Percentiles rank a stretch among this genome's conserved stretches.
Evolutionary conservation across 257 asterid genomes (phyloP).

Genomic region (Solanum etuberosum): DNA sequence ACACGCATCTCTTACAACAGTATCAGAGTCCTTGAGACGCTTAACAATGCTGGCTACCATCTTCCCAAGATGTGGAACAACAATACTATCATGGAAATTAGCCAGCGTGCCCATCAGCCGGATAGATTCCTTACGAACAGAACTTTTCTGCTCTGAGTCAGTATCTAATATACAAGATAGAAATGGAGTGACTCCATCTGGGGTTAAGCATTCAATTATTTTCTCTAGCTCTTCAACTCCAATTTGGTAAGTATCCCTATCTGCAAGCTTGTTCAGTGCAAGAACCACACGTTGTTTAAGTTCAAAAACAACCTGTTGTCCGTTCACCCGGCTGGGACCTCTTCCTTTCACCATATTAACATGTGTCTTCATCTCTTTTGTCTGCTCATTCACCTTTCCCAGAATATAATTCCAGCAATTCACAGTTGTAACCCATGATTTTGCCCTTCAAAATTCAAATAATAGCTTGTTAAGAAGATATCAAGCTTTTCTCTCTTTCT

Average conservation of each 20-base stretch:
- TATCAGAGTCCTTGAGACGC: slow-evolving; percentile 81
- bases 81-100: slow-evolving; percentile 43
- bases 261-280: slow-evolving; percentile 83
- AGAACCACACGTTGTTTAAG: slow-evolving; percentile 69
- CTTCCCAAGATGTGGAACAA: slow-evolving; percentile 66
- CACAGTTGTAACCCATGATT: slow-evolving; percentile 2
- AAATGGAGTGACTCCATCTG: slow-evolving; percentile 63
- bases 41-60: slow-evolving; percentile 77
- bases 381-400: background rate
- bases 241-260: slow-evolving; percentile 77
- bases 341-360: slow-evolving; percentile 48
- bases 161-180: slow-evolving; percentile 78
- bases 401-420: background rate
- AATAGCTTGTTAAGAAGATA: background rate
- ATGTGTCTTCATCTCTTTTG: slow-evolving; percentile 38
- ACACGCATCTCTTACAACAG: slow-evolving; percentile 79
- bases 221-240: slow-evolving; percentile 84
- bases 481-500: background rate
- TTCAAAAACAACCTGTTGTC: slow-evolving; percentile 66
- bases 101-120: slow-evolving; percentile 70
- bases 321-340: slow-evolving; percentile 40
- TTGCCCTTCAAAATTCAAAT: slow-evolving; percentile 16
- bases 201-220: slow-evolving; percentile 50
- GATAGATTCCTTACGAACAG: slow-evolving; percentile 86
- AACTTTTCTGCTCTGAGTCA: slow-evolving; percentile 66